phyloP scores from a whole-genome alignment of 768 basidiomycete genomes.

The Paxillus ammoniavirescens region DNA sequence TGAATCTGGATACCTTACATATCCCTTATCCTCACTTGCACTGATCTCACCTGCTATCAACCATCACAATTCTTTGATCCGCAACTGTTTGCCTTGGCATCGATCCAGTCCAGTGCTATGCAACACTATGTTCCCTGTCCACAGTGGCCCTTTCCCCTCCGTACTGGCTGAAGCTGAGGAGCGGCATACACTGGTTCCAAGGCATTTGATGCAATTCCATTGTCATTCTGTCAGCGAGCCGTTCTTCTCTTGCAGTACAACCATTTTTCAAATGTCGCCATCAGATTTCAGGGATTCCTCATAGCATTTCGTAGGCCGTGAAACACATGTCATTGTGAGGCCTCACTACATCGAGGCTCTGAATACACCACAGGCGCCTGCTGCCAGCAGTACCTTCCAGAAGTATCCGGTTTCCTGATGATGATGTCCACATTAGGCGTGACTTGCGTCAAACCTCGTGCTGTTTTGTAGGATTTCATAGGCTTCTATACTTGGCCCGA shows the following conservation, averaged over 20 bases:
- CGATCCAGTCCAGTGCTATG: not conserved
- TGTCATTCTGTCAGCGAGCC: no score
- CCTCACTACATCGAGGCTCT: not conserved
- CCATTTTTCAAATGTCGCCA: no score
- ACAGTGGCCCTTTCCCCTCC: no score
- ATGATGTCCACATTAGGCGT: not conserved
- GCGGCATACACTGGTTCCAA: no score
- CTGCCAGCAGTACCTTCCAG: not conserved
- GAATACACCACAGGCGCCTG: not conserved
- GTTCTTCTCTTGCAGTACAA: no score
- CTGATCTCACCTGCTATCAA: slow-evolving; percentile 4
- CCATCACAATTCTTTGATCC: not conserved
- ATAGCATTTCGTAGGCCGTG: slow-evolving; percentile 15
- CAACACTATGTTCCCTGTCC: no score
- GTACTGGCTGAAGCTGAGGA: no score
- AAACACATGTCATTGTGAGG: not conserved
- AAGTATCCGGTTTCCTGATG: not conserved
- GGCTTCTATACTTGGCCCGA: not conserved
- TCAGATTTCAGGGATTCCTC: not conserved
- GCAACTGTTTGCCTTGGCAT: not conserved
- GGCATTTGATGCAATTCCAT: no score
- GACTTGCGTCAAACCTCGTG: not conserved
- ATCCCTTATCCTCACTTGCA: slow-evolving; percentile 6
- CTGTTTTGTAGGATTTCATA: not conserved
- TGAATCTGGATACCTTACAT: slow-evolving; percentile 1